These are phyloP conservation scores for Podila epicladia DNA, from an alignment of 192 early-diverging fungal species.

Conservation along the genomic window DNA sequence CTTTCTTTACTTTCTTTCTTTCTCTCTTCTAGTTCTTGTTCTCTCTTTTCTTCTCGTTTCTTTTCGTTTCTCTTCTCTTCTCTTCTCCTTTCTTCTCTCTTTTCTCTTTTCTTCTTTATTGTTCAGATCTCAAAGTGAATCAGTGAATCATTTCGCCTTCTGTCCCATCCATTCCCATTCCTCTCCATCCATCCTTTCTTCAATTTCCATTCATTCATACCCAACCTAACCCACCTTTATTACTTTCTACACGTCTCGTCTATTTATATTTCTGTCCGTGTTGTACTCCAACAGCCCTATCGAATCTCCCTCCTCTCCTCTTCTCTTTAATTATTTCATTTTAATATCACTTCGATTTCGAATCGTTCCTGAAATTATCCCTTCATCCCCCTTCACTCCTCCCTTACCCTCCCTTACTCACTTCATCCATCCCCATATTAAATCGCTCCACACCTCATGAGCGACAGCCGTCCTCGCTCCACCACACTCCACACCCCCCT, in stretches of 20 bases:
- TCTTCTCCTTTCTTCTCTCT: not conserved
- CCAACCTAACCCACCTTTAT: not conserved
- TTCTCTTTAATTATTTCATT: not conserved
- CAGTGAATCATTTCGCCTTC: not conserved
- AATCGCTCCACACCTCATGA: not conserved
- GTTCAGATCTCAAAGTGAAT: not conserved
- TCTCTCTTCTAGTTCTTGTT: not conserved
- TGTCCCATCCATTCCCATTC: too few relatives aligned
- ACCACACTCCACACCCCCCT: not conserved
- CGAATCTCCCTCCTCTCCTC: conserved; percentile 3
- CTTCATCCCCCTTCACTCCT: not conserved
- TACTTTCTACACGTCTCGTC: not conserved
- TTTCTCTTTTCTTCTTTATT: not conserved
- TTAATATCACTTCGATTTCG: too few relatives aligned
- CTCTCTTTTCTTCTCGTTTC: not conserved
- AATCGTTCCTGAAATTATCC: too few relatives aligned
- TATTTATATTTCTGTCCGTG: not conserved
- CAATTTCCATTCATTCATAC: not conserved
- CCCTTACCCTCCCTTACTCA: not conserved
- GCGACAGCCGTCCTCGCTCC: conserved; percentile 6
- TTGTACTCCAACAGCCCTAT: not conserved
- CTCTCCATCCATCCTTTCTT: not conserved
- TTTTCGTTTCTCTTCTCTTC: not conserved
- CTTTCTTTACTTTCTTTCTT: not conserved
- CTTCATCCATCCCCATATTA: not conserved